Evolutionary conservation across 495 filamentous ascomycete genomes (phyloP).

Genomic region (Neurospora sp.): DNA sequence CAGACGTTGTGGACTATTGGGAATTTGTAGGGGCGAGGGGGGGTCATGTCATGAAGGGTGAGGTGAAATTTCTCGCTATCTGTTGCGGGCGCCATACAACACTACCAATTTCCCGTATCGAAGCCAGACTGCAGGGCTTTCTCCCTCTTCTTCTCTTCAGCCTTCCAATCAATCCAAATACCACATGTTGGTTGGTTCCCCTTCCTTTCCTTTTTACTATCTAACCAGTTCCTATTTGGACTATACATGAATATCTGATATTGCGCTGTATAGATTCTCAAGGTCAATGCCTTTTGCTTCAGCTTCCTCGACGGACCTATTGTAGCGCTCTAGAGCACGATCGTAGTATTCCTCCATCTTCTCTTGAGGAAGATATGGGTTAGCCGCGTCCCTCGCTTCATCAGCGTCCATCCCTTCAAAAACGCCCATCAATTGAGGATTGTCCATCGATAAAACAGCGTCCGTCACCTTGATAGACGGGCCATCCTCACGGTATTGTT

Average conservation of each 20-base stretch:
- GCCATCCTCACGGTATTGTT: background rate
- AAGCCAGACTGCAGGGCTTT: background rate
- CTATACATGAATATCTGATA: background rate
- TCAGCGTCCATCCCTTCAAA: background rate
- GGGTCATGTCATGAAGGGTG: background rate
- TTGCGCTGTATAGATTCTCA: too few relatives aligned
- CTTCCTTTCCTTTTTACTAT: background rate
- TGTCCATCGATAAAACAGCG: background rate
- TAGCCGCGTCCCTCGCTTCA: background rate
- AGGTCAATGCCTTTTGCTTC: background rate
- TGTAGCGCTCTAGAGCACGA: background rate
- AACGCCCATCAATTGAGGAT: background rate
- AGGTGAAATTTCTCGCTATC: background rate
- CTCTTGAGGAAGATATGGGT: background rate
- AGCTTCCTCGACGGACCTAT: background rate
- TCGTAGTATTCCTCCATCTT: background rate
- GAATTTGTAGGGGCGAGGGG: background rate
- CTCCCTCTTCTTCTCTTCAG: background rate
- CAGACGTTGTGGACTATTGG: constrained; percentile 6
- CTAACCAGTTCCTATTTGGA: background rate
- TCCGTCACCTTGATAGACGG: background rate
- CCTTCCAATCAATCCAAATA: background rate
- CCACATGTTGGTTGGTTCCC: background rate
- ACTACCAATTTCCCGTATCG: background rate
- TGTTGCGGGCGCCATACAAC: background rate